phyloP scores from a whole-genome alignment of 1,284 basidiomycete genomes.

The Cerrena zonata region DNA sequence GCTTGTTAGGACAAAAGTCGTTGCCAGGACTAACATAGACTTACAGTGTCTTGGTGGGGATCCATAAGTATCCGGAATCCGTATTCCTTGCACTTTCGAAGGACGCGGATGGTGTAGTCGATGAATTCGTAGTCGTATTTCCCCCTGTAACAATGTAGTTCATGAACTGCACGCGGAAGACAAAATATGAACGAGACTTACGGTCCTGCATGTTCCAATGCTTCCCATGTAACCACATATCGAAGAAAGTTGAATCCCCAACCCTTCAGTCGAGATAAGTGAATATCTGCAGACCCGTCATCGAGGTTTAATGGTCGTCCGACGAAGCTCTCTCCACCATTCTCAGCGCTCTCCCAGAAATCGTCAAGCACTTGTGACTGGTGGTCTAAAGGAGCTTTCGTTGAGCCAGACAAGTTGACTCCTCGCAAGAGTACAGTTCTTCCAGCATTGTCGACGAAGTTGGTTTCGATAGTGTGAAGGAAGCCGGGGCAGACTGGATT shows the following conservation, averaged over 20 bases:
- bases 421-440: conserved; percentile 85
- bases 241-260: conserved; percentile 96
- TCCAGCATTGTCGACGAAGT: conserved; percentile 82
- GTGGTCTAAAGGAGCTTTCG: conserved; percentile 74
- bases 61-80: conserved; percentile 94
- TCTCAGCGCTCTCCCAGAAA: conserved; percentile 87
- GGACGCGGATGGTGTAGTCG: conserved; percentile 83
- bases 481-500: conserved; percentile 44
- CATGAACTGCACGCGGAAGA: not conserved
- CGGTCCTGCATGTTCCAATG: conserved; percentile 89
- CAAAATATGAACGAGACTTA: conserved; percentile 45
- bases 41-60: conserved; percentile 91
- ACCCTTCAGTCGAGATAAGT: conserved; percentile 76
- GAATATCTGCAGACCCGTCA: conserved; percentile 82
- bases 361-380: conserved; percentile 65
- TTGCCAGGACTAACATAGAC: conserved; percentile 30
- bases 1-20: not conserved
- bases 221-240: conserved; percentile 92
- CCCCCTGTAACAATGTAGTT: conserved; percentile 47
- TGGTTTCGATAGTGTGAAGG: conserved; percentile 64
- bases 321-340: conserved; percentile 68
- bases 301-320: conserved; percentile 77
- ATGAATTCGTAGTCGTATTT: conserved; percentile 90
- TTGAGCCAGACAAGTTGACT: conserved; percentile 86
- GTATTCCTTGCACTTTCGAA: conserved; percentile 86